Percentiles rank a stretch among this genome's conserved stretches.
These are phyloP conservation scores for Salix purpurea DNA, from an alignment of 345 rosid species.

Conservation along the genomic window DNA sequence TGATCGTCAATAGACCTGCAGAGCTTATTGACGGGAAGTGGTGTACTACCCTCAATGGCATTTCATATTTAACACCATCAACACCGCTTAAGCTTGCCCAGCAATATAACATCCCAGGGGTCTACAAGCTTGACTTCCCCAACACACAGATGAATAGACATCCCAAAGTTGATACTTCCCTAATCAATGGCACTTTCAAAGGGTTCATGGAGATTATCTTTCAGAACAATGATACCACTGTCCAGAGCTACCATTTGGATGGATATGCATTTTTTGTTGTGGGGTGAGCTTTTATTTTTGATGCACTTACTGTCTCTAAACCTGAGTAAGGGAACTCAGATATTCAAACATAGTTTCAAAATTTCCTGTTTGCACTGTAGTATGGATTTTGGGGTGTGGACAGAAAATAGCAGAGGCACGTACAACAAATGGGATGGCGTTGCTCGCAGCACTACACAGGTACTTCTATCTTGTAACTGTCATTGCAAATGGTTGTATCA, in stretches of 20 bases:
- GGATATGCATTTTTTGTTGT: slow-evolving; percentile 93
- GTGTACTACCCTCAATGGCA: slow-evolving; percentile 66
- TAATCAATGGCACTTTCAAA: slow-evolving; percentile 79
- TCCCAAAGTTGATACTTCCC: slow-evolving; percentile 71
- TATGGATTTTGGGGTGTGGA: slow-evolving; percentile 94
- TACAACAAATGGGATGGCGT: slow-evolving; percentile 95
- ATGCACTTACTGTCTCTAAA: slow-evolving; percentile 11
- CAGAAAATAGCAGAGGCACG: slow-evolving; percentile 76
- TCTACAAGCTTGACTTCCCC: slow-evolving; percentile 89
- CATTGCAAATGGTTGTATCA: slow-evolving; percentile 2
- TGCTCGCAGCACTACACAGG: slow-evolving; percentile 85
- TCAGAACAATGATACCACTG: slow-evolving; percentile 73
- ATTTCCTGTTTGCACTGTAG: slow-evolving; percentile 32
- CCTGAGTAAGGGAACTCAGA: neutral
- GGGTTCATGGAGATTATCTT: slow-evolving; percentile 87
- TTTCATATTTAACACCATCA: slow-evolving; percentile 75
- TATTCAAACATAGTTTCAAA: slow-evolving; percentile 4
- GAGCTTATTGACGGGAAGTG: slow-evolving; percentile 68
- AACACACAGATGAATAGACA: slow-evolving; percentile 68
- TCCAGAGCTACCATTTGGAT: slow-evolving; percentile 86
- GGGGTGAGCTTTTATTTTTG: slow-evolving; percentile 55
- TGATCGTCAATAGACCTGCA: slow-evolving; percentile 61
- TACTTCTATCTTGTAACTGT: slow-evolving; percentile 19
- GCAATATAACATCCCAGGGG: slow-evolving; percentile 69
- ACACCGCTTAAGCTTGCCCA: slow-evolving; percentile 88